Evolutionary conservation across 441 rosid genomes (phyloP), one percentile per base, ranked within the genome.

Genomic region (Populus hybrid): DNA sequence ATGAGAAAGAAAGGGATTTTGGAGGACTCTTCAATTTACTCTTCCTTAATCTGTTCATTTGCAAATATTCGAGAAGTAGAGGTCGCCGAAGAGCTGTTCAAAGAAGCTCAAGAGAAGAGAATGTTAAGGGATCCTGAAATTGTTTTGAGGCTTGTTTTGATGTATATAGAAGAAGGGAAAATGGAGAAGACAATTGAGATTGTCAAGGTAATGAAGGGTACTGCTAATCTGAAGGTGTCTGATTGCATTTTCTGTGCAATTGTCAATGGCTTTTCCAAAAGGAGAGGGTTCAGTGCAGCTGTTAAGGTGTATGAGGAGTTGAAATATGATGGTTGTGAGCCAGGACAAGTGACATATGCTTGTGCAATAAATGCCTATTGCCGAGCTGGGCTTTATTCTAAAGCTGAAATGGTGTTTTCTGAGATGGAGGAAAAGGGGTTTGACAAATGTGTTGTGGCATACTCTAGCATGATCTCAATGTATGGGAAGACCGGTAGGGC

Each of bases 331-430:
- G 92, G 89, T 34, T 89, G 91, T 66, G 84, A 85, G 68, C 97
- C 97, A 0, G 98, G 98, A 30, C 98, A 92, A 76, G 98, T 94
- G 87, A 90, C 98, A 4, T 92, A 89, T 82, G 94, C 98, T 9
- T 90, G 89, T 1, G 81, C 81, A 6, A 87, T 94, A 68, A 94
- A 89, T 34, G 88, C 91, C 0, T 89, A 94, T 77, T 88, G 84
- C 78, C 86, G 92, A 2, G 75, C 82, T 30, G 91, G 87, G 73
- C 83, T 85, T 67, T 84, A 89, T 75, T 71, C 84, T 2, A 86
- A 88, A 80, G 97, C 97, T 0, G 95, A 91, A 76, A 83, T 3
- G 82, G 68, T 84, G 73, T 92, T 94, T 69, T 53, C 69, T 2
- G 97, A 91, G 83, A 94, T 94, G 97, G 88, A 87, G 61, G 79